A percentile compares a stretch with the other conserved stretches of the same genome.
phyloP scores from a whole-genome alignment of 2,329 filamentous ascomycete genomes.

The Aaosphaeria arxii region DNA sequence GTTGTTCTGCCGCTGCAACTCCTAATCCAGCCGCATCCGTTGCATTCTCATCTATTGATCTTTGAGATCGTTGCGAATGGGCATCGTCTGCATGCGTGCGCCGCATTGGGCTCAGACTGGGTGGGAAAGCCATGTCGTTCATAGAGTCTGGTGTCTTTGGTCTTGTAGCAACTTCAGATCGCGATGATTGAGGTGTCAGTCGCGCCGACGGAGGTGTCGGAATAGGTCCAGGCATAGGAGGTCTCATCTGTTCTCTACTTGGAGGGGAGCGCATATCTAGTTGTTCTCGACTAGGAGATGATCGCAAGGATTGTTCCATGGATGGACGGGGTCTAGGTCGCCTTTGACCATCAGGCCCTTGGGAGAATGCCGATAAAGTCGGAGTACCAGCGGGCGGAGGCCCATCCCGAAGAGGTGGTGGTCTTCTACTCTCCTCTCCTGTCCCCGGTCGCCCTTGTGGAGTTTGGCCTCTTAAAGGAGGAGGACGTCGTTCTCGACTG shows the following conservation, averaged over 20 bases:
- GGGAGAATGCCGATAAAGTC: conserved; percentile 15
- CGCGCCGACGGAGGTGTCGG: conserved; percentile 26
- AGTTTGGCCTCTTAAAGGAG: conserved; percentile 6
- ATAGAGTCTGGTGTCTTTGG: conserved; percentile 31
- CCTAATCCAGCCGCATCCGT: conserved; percentile 17
- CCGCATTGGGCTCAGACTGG: conserved; percentile 24
- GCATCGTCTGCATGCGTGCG: conserved; percentile 26
- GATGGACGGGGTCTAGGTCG: conserved; percentile 29
- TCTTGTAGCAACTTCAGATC: conserved; percentile 32
- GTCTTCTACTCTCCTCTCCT: conserved; percentile 27
- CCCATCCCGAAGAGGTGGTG: conserved; percentile 13
- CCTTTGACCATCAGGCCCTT: conserved; percentile 7
- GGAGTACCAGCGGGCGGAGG: conserved; percentile 16
- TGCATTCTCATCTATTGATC: conserved; percentile 24
- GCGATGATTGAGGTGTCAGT: conserved; percentile 40
- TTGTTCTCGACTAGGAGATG: conserved; percentile 34
- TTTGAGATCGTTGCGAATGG: conserved; percentile 26
- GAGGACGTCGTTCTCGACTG: conserved; percentile 8
- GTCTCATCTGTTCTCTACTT: conserved; percentile 27
- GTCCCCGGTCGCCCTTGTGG: conserved; percentile 12
- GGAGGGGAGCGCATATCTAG: conserved; percentile 28
- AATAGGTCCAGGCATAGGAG: conserved; percentile 18
- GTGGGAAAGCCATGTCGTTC: conserved; percentile 13
- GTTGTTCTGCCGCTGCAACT: conserved; percentile 21
- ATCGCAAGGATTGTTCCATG: conserved; percentile 32